Base-by-base conservation (phyloP, 352 stramenopile genomes). In the Aphanomyces astaci region DNA sequence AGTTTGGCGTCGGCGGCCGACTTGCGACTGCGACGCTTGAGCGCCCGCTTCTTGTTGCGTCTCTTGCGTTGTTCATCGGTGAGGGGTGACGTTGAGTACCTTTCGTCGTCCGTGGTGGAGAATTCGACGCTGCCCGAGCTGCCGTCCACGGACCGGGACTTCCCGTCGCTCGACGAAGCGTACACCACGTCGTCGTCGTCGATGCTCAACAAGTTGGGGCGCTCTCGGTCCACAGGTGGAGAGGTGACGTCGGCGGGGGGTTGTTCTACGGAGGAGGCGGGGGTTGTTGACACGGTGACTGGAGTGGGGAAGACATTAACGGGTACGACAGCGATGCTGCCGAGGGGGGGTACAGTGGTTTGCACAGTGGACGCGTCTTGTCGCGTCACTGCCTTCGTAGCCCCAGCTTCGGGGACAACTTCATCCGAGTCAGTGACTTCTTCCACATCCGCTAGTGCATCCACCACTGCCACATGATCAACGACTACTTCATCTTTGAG, bases 91-190 rank as follows among this genome's bases (percentile, higher is more conserved):
- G 30, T 68, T 10, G 22, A 3, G 32, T 43, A 62, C 25, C 4
- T 49, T 49, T 62, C 48, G 36, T 66, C 62, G 30, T 68, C 62
- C 10, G 62, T 68, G 13, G 62, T 68, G 32, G 40, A 51, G 19
- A 60, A 51, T 22, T 68, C 43, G 33, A 59, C 39, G 43, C 62
- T 68, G 51, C 36, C 17, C 17, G 30, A n/a, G 4, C 51, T 59
- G 4, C 7, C 51, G 30, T 22, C 13, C n/a, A 17, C 25, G 11
- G 24, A 17, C 13, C 17, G 17, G 13, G 51, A 0, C 13, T 15
- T 9, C 33, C 30, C 51, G n/a, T 59, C 51, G 51, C 33, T 59
- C 19, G 51, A 59, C 27, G 51, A 59, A 19, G 24, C 5, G 25
- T 32, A 40, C 19, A 59, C n/a, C n/a, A n/a, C 25, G 51, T 59